These are phyloP conservation scores for Rasamsonia emersonii DNA, from an alignment of 2,329 filamentous ascomycete species.

Conservation along the genomic window DNA sequence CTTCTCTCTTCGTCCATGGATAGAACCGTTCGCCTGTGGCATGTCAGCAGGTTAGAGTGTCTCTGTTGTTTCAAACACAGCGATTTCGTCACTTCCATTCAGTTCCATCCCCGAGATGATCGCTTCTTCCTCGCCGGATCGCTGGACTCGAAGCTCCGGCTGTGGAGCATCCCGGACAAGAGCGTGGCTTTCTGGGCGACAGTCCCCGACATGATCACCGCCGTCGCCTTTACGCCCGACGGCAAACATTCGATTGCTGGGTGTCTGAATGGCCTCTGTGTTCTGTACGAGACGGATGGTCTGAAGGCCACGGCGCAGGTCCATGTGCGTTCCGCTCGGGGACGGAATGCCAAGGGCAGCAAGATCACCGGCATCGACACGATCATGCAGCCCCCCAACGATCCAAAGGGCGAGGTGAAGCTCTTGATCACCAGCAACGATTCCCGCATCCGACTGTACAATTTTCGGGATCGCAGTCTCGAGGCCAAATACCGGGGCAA, in stretches of 20 bases:
- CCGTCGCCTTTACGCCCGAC: conserved; percentile 87
- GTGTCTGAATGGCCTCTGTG: conserved; percentile 72
- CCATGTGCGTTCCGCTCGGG: conserved; percentile 84
- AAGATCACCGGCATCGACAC: conserved; percentile 95
- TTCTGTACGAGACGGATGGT: conserved; percentile 89
- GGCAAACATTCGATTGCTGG: conserved; percentile 85
- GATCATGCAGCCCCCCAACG: conserved; percentile 49
- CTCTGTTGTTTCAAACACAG: conserved; percentile 90
- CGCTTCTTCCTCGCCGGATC: conserved; percentile 94
- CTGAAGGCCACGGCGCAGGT: conserved; percentile 77
- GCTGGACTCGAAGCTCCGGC: conserved; percentile 72
- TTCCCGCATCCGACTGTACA: conserved; percentile 83
- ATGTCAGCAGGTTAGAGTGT: conserved; percentile 74
- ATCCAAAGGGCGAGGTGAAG: conserved; percentile 61
- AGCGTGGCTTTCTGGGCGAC: conserved; percentile 74
- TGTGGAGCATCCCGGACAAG: conserved; percentile 98
- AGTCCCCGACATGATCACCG: conserved; percentile 80
- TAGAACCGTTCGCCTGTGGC: conserved; percentile 92
- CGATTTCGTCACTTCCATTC: conserved; percentile 89
- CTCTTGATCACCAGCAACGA: conserved; percentile 91
- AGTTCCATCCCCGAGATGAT: conserved; percentile 90
- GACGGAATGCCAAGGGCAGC: conserved; percentile 90
- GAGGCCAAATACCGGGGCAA: conserved; percentile 89
- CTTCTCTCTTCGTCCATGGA: conserved; percentile 95
- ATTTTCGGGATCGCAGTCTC: conserved; percentile 71